Conservation (phyloP, 495 filamentous ascomycete genomes). For the Hypoxylon crocopeplum region DNA sequence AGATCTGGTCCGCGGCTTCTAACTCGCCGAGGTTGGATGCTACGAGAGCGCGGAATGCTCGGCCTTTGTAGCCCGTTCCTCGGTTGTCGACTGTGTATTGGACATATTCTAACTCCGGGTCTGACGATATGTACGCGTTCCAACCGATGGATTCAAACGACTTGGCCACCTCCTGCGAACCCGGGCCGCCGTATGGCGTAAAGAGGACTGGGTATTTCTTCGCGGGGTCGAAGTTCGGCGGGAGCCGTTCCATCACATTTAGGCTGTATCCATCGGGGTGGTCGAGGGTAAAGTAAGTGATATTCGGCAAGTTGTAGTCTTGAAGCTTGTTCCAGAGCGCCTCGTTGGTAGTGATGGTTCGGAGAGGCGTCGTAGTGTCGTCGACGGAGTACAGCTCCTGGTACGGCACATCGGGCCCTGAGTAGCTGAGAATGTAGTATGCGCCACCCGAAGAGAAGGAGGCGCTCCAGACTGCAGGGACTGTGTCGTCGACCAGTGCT, state of each 20-base stretch:
- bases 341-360: slow-evolving; percentile 59
- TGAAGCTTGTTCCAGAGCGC: slow-evolving; percentile 51
- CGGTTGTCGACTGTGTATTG: slow-evolving; percentile 63
- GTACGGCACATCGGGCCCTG: slow-evolving; percentile 62
- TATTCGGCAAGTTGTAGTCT: slow-evolving; percentile 58
- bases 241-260: slow-evolving; percentile 56
- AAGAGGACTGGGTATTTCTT: slow-evolving; percentile 66
- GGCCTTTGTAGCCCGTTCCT: slow-evolving; percentile 61
- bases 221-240: slow-evolving; percentile 54
- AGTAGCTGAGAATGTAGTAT: slow-evolving; percentile 64
- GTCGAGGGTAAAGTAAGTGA: slow-evolving; percentile 53
- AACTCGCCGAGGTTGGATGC: slow-evolving; percentile 57
- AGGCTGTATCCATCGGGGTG: slow-evolving; percentile 57
- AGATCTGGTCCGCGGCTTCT: slow-evolving; percentile 64
- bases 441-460: slow-evolving; percentile 60
- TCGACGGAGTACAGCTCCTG: slow-evolving; percentile 60
- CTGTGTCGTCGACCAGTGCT: slow-evolving; percentile 57
- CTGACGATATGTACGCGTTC: slow-evolving; percentile 61
- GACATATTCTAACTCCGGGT: slow-evolving; percentile 64
- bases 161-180: slow-evolving; percentile 58
- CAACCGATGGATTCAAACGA: slow-evolving; percentile 51
- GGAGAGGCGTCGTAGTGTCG: slow-evolving; percentile 49
- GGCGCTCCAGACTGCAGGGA: slow-evolving; percentile 57
- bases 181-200: slow-evolving; percentile 63
- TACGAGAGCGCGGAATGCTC: slow-evolving; percentile 56